Conservation (phyloP, 2,329 filamentous ascomycete species). For the Didymellaceae sp. region DNA sequence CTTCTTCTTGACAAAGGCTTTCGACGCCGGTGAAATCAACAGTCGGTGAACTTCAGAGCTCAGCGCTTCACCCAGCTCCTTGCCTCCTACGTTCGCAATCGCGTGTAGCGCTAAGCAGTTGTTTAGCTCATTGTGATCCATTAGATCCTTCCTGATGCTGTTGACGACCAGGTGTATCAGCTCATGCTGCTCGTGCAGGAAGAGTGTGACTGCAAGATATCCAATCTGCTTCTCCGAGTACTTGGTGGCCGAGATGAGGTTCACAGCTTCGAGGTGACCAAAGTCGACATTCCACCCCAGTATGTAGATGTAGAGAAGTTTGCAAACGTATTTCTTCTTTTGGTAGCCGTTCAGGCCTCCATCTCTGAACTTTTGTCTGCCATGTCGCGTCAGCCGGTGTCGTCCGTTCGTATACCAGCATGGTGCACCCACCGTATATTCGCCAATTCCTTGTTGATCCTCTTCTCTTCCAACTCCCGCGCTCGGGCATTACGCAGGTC, state of each 20-base stretch:
- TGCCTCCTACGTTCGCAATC: constrained; percentile 94
- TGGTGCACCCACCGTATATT: constrained; percentile 76
- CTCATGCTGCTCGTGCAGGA: constrained; percentile 96
- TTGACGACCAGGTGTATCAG: constrained; percentile 95
- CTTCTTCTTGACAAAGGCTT: constrained; percentile 99
- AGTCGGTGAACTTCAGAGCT: constrained; percentile 91
- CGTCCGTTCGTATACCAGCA: constrained; percentile 6
- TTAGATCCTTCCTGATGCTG: constrained; percentile 93
- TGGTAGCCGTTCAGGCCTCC: constrained; percentile 94
- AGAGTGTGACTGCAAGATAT: constrained; percentile 95
- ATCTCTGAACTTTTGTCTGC: constrained; percentile 93
- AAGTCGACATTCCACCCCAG: constrained; percentile 99
- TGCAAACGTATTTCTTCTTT: constrained; percentile 99
- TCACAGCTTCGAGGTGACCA: constrained; percentile 96
- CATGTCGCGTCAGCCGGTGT: constrained; percentile 33
- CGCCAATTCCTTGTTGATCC: constrained; percentile 98
- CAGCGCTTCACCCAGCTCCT: constrained; percentile 95
- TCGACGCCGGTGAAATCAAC: constrained; percentile 93
- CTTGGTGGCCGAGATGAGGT: constrained; percentile 93
- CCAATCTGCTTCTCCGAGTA: constrained; percentile 99
- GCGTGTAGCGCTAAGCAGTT: constrained; percentile 97
- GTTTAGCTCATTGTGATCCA: constrained; percentile 95
- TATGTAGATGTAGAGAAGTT: constrained; percentile 98
- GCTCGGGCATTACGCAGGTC: constrained; percentile 94
- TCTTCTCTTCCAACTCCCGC: constrained; percentile 95